Conservation (phyloP, 805 yeast genomes). For the Saccharomycopsis sp. region DNA sequence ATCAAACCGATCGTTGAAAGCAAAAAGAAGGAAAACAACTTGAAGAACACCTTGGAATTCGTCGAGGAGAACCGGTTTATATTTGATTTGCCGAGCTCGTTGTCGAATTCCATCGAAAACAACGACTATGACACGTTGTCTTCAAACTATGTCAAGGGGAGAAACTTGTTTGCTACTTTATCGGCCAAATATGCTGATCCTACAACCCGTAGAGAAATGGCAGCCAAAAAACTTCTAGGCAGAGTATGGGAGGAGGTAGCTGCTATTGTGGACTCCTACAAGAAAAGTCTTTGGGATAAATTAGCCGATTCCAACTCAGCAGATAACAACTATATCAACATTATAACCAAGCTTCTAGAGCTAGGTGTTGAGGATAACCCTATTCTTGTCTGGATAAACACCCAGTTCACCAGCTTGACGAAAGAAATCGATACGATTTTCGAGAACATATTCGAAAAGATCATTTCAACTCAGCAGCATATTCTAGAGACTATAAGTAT, state of each 20-base stretch:
- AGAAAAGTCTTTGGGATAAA: conserved; percentile 45
- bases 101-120: conserved; percentile 36
- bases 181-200: conserved; percentile 15
- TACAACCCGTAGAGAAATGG: conserved; percentile 14
- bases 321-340: conserved; percentile 29
- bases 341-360: conserved; percentile 52
- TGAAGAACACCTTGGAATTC: conserved; percentile 43
- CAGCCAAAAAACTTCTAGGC: conserved; percentile 36
- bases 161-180: conserved; percentile 25
- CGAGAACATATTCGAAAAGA: conserved; percentile 34
- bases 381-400: conserved; percentile 52
- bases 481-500: conserved; percentile 34
- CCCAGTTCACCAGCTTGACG: conserved; percentile 39
- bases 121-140: conserved; percentile 54
- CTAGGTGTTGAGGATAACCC: conserved; percentile 63
- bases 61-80: conserved; percentile 47
- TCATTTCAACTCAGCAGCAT: conserved; percentile 34
- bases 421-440: conserved; percentile 36
- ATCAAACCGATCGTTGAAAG: conserved; percentile 55
- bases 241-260: conserved; percentile 54
- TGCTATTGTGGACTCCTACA: conserved; percentile 46
- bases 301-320: conserved; percentile 31
- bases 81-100: conserved; percentile 50
- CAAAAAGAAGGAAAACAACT: conserved; percentile 41
- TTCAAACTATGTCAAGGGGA: conserved; percentile 50